A percentile compares a stretch with the other conserved stretches of the same genome.
These are phyloP conservation scores for Vigna radiata DNA, from an alignment of 306 rosid species.

Conservation along the genomic window DNA sequence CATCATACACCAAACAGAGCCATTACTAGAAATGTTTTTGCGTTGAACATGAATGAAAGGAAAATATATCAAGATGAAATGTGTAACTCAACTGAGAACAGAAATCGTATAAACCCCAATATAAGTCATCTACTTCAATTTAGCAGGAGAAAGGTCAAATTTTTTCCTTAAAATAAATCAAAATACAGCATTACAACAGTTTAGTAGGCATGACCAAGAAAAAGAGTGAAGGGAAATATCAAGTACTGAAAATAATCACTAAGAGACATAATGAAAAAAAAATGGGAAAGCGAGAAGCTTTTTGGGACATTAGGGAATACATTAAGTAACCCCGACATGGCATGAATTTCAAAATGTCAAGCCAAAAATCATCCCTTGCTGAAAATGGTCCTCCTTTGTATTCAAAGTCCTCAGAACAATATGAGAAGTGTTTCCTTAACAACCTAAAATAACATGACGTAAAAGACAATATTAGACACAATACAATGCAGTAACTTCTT, in stretches of 20 bases:
- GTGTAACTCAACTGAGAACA: conserved; percentile 6
- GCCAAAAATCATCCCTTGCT: conserved; percentile 50
- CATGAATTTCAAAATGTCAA: conserved; percentile 51
- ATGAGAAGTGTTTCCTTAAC: conserved; percentile 49
- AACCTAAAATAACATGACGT: conserved; percentile 57
- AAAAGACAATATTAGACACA: conserved; percentile 43
- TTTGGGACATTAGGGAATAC: conserved; percentile 52
- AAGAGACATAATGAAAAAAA: conserved; percentile 3
- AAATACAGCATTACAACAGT: conserved; percentile 28
- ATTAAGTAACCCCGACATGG: conserved; percentile 71
- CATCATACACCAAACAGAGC: conserved; percentile 25
- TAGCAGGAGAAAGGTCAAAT: conserved; percentile 19
- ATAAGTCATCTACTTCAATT: conserved; percentile 22
- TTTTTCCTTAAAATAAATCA: conserved; percentile 33
- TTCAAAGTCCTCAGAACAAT: conserved; percentile 45
- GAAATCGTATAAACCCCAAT: conserved; percentile 4
- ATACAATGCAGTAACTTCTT: conserved; percentile 12
- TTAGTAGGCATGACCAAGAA: conserved; percentile 9
- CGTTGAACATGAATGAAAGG: conserved; percentile 15
- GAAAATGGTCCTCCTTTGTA: conserved; percentile 43
- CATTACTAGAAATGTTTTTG: conserved; percentile 15
- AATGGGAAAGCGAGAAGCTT: neutral
- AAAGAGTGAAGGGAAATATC: conserved; percentile 19
- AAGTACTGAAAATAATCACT: neutral
- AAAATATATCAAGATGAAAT: conserved; percentile 22